phyloP scores from a whole-genome alignment of 495 filamentous ascomycete genomes.

The Talaromyces thailandensis region DNA sequence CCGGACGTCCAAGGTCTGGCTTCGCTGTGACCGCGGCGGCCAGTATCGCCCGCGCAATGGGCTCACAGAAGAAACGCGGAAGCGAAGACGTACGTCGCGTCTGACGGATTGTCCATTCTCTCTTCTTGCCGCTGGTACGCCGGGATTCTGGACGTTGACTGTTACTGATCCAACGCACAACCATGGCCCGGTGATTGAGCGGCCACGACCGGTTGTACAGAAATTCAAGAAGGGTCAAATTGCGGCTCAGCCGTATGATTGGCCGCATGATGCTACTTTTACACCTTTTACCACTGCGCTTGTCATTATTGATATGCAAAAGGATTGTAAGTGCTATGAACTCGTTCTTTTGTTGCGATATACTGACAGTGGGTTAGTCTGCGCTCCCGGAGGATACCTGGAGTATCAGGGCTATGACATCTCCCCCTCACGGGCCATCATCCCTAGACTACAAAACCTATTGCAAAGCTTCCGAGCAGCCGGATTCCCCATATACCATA shows the following conservation, averaged over 20 bases:
- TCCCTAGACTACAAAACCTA: constrained; percentile 45
- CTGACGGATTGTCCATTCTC: constrained; percentile 42
- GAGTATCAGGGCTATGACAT: constrained; percentile 52
- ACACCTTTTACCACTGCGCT: constrained; percentile 52
- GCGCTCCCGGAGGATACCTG: constrained; percentile 49
- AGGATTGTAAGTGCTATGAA: constrained; percentile 43
- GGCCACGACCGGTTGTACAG: constrained; percentile 29
- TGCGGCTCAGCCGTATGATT: constrained; percentile 46
- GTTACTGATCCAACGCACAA: constrained; percentile 37
- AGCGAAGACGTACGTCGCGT: constrained; percentile 35
- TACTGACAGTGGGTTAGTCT: constrained; percentile 37
- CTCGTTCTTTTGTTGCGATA: constrained; percentile 2
- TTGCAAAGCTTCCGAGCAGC: constrained; percentile 48
- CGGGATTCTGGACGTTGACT: constrained; percentile 36
- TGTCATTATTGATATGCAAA: constrained; percentile 67
- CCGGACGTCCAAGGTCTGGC: constrained; percentile 38
- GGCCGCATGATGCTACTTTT: constrained; percentile 53
- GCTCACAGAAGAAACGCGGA: constrained; percentile 39
- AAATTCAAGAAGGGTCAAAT: constrained; percentile 40
- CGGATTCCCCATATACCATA: constrained; percentile 57
- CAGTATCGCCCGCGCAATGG: constrained; percentile 41
- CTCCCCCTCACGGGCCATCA: constrained; percentile 38
- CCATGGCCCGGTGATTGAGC: constrained; percentile 35
- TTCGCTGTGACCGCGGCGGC: constrained; percentile 43
- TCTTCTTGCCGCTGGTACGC: constrained; percentile 35